phyloP scores from a whole-genome alignment of 2,329 filamentous ascomycete species.

The Venturia oleaginea region DNA sequence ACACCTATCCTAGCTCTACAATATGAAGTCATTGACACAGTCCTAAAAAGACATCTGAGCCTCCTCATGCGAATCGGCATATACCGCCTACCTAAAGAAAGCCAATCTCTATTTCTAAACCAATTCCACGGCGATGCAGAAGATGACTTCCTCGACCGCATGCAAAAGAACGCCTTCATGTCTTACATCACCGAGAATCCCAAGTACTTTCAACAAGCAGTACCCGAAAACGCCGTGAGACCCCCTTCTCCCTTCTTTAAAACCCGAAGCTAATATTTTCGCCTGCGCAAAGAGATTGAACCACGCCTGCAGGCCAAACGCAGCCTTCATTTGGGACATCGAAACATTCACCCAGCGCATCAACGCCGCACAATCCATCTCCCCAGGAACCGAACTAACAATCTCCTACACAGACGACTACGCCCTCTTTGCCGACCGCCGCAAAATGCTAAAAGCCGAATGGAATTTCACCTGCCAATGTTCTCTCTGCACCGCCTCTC shows the following conservation, averaged over 20 bases:
- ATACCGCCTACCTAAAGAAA: neutral
- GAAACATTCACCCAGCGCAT: conserved; percentile 29
- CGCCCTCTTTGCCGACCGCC: conserved; percentile 25
- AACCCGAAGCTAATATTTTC: neutral
- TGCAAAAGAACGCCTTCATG: conserved; percentile 14
- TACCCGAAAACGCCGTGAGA: conserved; percentile 10
- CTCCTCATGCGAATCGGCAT: neutral
- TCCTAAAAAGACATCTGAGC: neutral
- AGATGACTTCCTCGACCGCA: conserved; percentile 7
- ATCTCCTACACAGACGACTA: conserved; percentile 26
- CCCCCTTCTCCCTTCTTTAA: neutral
- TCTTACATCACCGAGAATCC: neutral
- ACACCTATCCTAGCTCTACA: conserved; percentile 10
- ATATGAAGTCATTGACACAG: neutral
- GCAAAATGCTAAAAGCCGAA: conserved; percentile 22
- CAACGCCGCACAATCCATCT: conserved; percentile 29
- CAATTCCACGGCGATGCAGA: conserved; percentile 10
- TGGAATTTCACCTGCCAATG: conserved; percentile 36
- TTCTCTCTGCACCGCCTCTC: conserved; percentile 24
- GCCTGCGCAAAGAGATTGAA: conserved; percentile 24
- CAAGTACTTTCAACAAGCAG: neutral
- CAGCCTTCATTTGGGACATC: conserved; percentile 30
- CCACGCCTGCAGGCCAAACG: conserved; percentile 35
- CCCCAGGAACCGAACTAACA: conserved; percentile 33
- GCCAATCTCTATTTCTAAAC: conserved; percentile 6